These are phyloP conservation scores for Termitomyces heimii DNA, from an alignment of 768 basidiomycete species.

Conservation along the genomic window DNA sequence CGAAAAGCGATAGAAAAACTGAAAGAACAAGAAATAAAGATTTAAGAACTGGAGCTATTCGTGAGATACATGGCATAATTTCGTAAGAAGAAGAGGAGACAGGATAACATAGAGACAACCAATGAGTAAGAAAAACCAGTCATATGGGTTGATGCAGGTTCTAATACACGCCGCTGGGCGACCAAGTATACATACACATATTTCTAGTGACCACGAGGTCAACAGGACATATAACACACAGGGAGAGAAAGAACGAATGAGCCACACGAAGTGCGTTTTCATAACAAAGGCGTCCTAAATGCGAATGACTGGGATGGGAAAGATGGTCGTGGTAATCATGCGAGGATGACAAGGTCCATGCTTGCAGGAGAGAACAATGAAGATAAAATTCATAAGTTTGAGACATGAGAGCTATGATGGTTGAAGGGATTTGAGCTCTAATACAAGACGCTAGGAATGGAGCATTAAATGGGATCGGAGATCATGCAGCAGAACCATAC, in stretches of 20 bases:
- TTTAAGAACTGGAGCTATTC: neutral
- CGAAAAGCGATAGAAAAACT: neutral
- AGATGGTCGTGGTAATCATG: slow-evolving; percentile 5
- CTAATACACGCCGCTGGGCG: slow-evolving; percentile 11
- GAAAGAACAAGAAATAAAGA: neutral
- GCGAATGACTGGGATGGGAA: slow-evolving; percentile 3
- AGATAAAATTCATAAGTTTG: neutral
- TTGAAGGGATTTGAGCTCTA: slow-evolving; percentile 50
- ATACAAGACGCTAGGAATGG: slow-evolving; percentile 50
- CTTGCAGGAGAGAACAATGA: slow-evolving; percentile 4
- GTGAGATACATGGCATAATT: slow-evolving; percentile 2
- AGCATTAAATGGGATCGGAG: neutral
- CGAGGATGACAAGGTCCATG: slow-evolving; percentile 5
- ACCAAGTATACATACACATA: slow-evolving; percentile 10
- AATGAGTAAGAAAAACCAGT: slow-evolving; percentile 4
- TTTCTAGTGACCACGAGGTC: slow-evolving; percentile 3
- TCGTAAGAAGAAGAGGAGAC: slow-evolving; percentile 1
- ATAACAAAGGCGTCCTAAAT: slow-evolving; percentile 2
- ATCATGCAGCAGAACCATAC: slow-evolving; percentile 25
- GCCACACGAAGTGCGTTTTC: slow-evolving; percentile 4
- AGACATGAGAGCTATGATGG: neutral
- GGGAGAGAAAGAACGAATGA: slow-evolving; percentile 2
- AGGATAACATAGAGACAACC: slow-evolving; percentile 4
- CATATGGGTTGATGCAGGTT: slow-evolving; percentile 7
- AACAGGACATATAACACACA: slow-evolving; percentile 1